phyloP scores from a whole-genome alignment of 1,284 basidiomycete species.

The Cryptococcus sp. region DNA sequence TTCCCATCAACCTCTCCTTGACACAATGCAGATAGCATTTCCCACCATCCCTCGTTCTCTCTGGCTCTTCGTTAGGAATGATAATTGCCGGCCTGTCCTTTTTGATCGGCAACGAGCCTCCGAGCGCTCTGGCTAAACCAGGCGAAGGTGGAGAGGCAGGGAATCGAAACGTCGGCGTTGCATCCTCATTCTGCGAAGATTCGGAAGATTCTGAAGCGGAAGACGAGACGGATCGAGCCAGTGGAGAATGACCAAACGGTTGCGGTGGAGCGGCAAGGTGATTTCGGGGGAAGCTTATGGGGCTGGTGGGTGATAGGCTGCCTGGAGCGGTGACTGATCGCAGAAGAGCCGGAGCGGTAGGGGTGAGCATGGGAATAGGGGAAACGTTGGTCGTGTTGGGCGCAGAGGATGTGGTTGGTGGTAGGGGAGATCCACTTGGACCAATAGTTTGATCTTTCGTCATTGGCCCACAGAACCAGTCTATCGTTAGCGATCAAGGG shows the following conservation, averaged over 20 bases:
- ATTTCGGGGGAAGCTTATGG: background rate
- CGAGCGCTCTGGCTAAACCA: background rate
- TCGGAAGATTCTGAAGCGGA: constrained; percentile 11
- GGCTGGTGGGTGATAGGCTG: background rate
- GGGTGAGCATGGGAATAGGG: constrained; percentile 2
- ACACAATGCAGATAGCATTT: constrained; percentile 52
- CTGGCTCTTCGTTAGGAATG: constrained; percentile 16
- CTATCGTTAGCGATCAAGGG: constrained; percentile 11
- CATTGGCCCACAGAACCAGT: constrained; percentile 36
- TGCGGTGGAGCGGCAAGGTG: background rate
- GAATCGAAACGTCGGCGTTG: background rate
- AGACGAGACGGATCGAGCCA: constrained; percentile 19
- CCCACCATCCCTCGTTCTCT: constrained; percentile 10
- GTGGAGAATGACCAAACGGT: constrained; percentile 12
- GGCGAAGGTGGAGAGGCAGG: constrained; percentile 1
- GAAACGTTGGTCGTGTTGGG: too few species aligned
- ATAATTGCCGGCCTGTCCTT: constrained; percentile 14
- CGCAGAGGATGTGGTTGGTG: background rate
- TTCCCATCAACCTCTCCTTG: constrained; percentile 54
- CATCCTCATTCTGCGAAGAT: constrained; percentile 11
- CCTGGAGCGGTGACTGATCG: constrained; percentile 6
- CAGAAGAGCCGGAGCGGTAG: background rate
- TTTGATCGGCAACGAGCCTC: background rate
- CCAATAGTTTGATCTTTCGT: constrained; percentile 3
- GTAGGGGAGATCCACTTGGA: constrained; percentile 3